Evolutionary conservation across 306 rosid genomes (phyloP).

Genomic region (Begonia loranthoides): DNA sequence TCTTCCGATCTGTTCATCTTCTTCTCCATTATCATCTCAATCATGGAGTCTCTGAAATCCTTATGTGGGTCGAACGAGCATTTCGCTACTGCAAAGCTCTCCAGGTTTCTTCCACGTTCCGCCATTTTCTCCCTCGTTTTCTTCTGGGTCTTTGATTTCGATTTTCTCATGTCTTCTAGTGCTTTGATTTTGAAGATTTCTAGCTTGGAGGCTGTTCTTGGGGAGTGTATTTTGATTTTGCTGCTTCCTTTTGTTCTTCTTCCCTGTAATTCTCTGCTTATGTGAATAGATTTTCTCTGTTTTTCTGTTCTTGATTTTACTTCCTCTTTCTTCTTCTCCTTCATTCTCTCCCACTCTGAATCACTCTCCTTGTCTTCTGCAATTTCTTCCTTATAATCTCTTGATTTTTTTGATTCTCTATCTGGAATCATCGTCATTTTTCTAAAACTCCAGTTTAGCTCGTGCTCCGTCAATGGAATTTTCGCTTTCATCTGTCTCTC

Average conservation of each 20-base stretch:
- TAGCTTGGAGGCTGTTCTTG: slow-evolving; percentile 48
- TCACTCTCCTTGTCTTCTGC: slow-evolving; percentile 16
- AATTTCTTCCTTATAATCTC: slow-evolving; percentile 20
- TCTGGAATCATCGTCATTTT: no score
- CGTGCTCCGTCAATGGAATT: no score
- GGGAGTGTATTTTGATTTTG: slow-evolving; percentile 47
- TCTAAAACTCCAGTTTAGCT: slow-evolving; percentile 10
- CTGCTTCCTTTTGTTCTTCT: slow-evolving; percentile 34
- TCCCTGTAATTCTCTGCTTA: slow-evolving; percentile 47
- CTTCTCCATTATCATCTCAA: slow-evolving; percentile 75
- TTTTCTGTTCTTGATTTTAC: slow-evolving; percentile 32
- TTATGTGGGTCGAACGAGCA: slow-evolving; percentile 52
- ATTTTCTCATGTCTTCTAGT: slow-evolving; percentile 49
- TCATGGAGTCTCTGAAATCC: slow-evolving; percentile 94
- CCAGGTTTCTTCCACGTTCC: slow-evolving; percentile 21
- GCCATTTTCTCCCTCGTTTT: no score
- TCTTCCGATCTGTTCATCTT: slow-evolving; percentile 45
- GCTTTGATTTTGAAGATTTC: slow-evolving; percentile 64
- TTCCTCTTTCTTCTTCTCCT: slow-evolving; percentile 20
- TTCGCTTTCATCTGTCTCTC: neutral
- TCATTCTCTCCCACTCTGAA: slow-evolving; percentile 24
- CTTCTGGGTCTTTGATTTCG: slow-evolving; percentile 41
- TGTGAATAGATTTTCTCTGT: slow-evolving; percentile 36
- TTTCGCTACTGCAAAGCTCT: slow-evolving; percentile 75
- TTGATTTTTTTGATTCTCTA: slow-evolving; percentile 8